phyloP scores from a whole-genome alignment of 352 stramenopile species.

The Phytophthora boehmeriae region DNA sequence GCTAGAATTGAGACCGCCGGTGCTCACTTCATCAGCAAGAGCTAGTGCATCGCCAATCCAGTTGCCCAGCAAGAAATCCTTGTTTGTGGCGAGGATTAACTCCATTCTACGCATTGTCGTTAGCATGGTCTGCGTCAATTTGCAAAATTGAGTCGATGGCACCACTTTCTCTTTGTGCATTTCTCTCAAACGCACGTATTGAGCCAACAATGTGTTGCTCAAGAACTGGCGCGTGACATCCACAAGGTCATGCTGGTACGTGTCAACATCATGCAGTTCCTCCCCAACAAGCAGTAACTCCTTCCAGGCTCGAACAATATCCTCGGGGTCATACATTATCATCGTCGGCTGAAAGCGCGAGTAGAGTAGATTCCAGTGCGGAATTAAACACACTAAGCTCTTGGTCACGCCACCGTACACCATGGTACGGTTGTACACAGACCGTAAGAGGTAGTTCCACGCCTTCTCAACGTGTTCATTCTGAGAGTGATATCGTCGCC shows the following conservation, averaged over 20 bases:
- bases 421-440: conserved; percentile 76
- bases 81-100: conserved; percentile 61
- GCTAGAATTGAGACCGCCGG: conserved; percentile 2
- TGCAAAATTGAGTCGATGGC: conserved; percentile 32
- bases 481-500: conserved; percentile 57
- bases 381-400: conserved; percentile 65
- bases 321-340: conserved; percentile 71
- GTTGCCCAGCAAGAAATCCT: conserved; percentile 75
- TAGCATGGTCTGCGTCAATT: conserved; percentile 48
- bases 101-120: conserved; percentile 57
- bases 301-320: conserved; percentile 61
- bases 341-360: conserved; percentile 71
- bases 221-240: conserved; percentile 76
- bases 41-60: conserved; percentile 67
- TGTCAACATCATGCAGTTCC: conserved; percentile 47
- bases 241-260: conserved; percentile 72
- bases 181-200: conserved; percentile 59
- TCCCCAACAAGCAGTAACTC: conserved; percentile 48
- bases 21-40: conserved; percentile 41
- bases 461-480: conserved; percentile 52
- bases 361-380: conserved; percentile 62
- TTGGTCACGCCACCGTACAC: conserved; percentile 77
- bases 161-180: conserved; percentile 43
- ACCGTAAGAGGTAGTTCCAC: conserved; percentile 56
- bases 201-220: conserved; percentile 60